These are phyloP conservation scores for Aspergillus pseudoglaucus DNA, from an alignment of 2,329 filamentous ascomycete species.

Conservation along the genomic window DNA sequence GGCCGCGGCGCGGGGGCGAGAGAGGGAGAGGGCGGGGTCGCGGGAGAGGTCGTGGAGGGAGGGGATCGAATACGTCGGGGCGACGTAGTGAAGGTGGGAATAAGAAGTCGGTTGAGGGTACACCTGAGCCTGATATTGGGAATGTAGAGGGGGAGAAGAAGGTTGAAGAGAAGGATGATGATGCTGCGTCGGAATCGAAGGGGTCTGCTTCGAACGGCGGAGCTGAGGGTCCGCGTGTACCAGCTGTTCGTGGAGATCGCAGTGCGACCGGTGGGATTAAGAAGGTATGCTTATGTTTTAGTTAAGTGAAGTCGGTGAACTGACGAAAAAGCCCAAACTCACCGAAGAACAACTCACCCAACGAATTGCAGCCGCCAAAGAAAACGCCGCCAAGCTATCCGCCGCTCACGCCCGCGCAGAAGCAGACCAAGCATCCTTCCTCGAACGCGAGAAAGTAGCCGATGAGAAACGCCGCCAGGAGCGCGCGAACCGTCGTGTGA, in stretches of 20 bases:
- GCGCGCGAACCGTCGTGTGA: conserved; percentile 46
- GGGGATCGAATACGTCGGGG: conserved; percentile 11
- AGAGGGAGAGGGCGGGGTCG: conserved; percentile 25
- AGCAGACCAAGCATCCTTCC: conserved; percentile 59
- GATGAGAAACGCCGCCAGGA: conserved; percentile 50
- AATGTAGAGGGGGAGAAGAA: conserved; percentile 10
- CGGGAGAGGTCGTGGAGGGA: conserved; percentile 20
- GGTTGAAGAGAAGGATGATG: conserved; percentile 12
- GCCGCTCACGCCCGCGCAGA: conserved; percentile 60
- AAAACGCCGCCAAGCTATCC: conserved; percentile 54
- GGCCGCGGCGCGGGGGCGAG: conserved; percentile 25
- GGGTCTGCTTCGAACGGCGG: conserved; percentile 9
- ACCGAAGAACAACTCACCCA: conserved; percentile 58
- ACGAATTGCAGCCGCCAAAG: conserved; percentile 55
- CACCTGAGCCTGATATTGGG: conserved; percentile 7
- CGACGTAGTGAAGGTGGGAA: conserved; percentile 14
- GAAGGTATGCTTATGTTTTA: conserved; percentile 28
- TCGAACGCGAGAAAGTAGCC: conserved; percentile 56
- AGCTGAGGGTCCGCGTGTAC: conserved; percentile 24
- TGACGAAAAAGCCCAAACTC: conserved; percentile 47
- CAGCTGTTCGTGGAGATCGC: conserved; percentile 50
- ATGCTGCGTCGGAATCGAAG: conserved; percentile 8
- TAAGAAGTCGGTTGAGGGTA: conserved; percentile 13
- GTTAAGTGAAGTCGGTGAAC: conserved; percentile 11
- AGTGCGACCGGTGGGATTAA: conserved; percentile 48